Percentiles rank a stretch among this genome's conserved stretches.
Evolutionary conservation across 495 filamentous ascomycete genomes (phyloP).

Genomic region (Podospora pseudopauciseta): DNA sequence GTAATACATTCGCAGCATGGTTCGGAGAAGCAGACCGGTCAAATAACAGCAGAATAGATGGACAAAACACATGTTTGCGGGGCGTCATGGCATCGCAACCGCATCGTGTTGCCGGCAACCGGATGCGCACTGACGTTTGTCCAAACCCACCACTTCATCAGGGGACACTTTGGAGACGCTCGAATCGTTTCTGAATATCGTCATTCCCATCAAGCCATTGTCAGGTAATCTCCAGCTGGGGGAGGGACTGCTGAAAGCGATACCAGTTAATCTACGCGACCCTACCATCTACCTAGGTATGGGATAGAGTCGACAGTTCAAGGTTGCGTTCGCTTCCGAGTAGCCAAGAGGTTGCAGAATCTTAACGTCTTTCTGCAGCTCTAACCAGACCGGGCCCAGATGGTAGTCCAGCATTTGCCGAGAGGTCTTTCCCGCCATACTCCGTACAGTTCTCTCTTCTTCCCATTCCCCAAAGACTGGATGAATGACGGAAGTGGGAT

Average conservation of each 20-base stretch:
- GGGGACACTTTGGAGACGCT: not conserved
- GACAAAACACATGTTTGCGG: not conserved
- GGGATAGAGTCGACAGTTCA: not conserved
- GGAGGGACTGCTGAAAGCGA: not conserved
- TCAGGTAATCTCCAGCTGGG: no score
- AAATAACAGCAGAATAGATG: no score
- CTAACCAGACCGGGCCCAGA: constrained; percentile 4
- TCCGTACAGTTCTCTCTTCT: not conserved
- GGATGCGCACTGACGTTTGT: constrained; percentile 7
- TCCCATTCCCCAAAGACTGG: not conserved
- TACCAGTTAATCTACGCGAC: constrained; percentile 1
- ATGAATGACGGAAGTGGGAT: not conserved
- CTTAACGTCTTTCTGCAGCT: constrained; percentile 5
- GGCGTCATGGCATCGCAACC: not conserved
- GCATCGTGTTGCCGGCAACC: not conserved
- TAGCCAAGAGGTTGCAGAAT: constrained; percentile 6
- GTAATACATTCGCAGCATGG: no score
- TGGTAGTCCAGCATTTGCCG: not conserved
- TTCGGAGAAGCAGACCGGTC: constrained; percentile 1
- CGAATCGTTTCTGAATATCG: not conserved
- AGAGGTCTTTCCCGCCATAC: not conserved
- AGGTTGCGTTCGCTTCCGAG: not conserved
- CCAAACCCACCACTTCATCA: constrained; percentile 2
- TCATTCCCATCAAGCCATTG: not conserved
- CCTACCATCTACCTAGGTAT: not conserved